Conservation (phyloP, 176 grass and related monocot species). For the Musa itinerans region DNA sequence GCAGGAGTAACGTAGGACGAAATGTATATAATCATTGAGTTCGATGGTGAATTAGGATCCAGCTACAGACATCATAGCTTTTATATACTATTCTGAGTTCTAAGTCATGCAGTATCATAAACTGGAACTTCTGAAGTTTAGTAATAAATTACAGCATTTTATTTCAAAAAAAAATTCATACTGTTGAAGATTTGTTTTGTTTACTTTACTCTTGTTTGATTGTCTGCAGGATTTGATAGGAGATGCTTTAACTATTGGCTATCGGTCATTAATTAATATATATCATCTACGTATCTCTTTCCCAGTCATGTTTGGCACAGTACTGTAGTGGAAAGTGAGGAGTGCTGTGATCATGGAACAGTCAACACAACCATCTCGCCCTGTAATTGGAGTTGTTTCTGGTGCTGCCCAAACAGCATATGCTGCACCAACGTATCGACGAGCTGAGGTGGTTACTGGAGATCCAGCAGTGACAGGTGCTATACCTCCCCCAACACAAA, state of each 20-base stretch:
- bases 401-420: constrained; percentile 38
- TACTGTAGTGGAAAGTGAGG: not conserved
- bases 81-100: no score
- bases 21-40: no score
- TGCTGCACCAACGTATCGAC: constrained; percentile 25
- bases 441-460: constrained; percentile 22
- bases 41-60: no score
- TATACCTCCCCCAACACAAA: constrained; percentile 16
- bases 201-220: no score
- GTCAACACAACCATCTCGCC: constrained; percentile 30
- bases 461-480: constrained; percentile 3
- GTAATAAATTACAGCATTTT: no score
- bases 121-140: no score
- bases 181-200: no score
- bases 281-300: not conserved
- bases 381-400: constrained; percentile 26
- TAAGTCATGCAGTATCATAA: no score
- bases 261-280: not conserved
- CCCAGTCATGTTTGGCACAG: not conserved
- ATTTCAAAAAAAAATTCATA: no score
- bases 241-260: not conserved
- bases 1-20: no score
- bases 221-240: not conserved
- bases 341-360: constrained; percentile 27
- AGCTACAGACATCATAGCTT: no score